These are phyloP conservation scores for Plectranthus barbatus DNA, from an alignment of 257 asterid genomes.

Conservation along the genomic window DNA sequence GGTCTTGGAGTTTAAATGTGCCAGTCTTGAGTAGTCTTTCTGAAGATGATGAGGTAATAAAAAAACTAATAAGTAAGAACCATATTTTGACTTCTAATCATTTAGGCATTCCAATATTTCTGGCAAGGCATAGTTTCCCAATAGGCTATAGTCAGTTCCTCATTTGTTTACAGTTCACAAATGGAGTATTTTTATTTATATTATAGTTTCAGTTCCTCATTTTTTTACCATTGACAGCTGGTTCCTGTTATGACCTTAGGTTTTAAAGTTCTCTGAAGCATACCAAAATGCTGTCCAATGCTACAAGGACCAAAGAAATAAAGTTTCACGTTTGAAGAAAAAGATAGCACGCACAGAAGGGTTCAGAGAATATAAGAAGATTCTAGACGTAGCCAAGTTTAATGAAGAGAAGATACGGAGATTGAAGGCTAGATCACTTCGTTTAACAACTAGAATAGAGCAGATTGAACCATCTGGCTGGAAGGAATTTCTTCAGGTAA, in stretches of 20 bases:
- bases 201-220: conserved; percentile 9
- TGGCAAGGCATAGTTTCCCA: not conserved
- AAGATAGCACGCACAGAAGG: conserved; percentile 78
- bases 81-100: not conserved
- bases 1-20: conserved; percentile 99
- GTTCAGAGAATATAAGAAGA: conserved; percentile 83
- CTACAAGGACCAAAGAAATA: conserved; percentile 88
- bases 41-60: conserved; percentile 76
- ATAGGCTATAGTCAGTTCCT: not conserved
- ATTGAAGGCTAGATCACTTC: conserved; percentile 71
- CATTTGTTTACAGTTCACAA: conserved; percentile 12
- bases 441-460: conserved; percentile 68
- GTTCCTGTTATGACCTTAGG: conserved; percentile 35
- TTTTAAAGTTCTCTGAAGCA: conserved; percentile 51
- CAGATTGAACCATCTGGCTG: conserved; percentile 99
- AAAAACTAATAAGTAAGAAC: conserved; percentile 1
- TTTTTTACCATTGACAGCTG: conserved; percentile 10
- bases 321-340: conserved; percentile 78
- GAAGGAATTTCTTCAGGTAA: conserved; percentile 98
- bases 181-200: not conserved
- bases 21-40: conserved; percentile 91
- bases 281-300: conserved; percentile 62
- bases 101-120: not conserved
- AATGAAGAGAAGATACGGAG: conserved; percentile 83
- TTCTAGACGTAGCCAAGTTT: conserved; percentile 66